Base-by-base conservation (phyloP, 192 early-diverging fungal species). In the Rhizophlyctis rosea region DNA sequence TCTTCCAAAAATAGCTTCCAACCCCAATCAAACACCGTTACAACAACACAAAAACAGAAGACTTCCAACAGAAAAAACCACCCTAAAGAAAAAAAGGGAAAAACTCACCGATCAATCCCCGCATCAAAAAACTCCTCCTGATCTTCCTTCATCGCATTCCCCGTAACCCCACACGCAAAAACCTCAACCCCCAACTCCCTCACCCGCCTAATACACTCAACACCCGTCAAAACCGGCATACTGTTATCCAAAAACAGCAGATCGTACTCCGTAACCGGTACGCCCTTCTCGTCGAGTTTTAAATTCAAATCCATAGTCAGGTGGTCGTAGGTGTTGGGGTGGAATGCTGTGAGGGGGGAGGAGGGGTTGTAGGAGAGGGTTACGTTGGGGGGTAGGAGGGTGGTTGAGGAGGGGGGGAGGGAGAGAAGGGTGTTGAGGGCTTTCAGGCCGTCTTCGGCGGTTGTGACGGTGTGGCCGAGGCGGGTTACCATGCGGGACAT, bases 71-170 rank as follows among this genome's bases (percentile, higher is more conserved):
- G n/a, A n/a, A n/a, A n/a, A n/a, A n/a, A n/a, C n/a, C n/a, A n/a
- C n/a, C n/a, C n/a, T n/a, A n/a, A n/a, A n/a, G n/a, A n/a, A n/a
- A n/a, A n/a, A n/a, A n/a, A n/a, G n/a, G n/a, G n/a, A n/a, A n/a
- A n/a, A n/a, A n/a, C 16, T 58, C 55, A 64, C 64, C 64, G 54
- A 65, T 65, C 64, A 25, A 65, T 65, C 5, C 64, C 64, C 3
- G 64, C 64, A 5, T 65, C 64, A 29, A 57, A 65, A 58, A 65
- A 65, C 29, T 65, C 64, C 29, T 65, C 55, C 51, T 65, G 64
- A 36, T 65, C 64, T 48, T 65, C 64, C 0, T 31, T 56, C 64
- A 65, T 65, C 0, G 64, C 64, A 28, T 65, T 65, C 16, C 64
- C 64, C 21, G 64, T 65, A n/a, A 54, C 53, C 56, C 33, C 21